Conservation (phyloP, 2,329 filamentous ascomycete genomes). For the Fusarium concolor region DNA sequence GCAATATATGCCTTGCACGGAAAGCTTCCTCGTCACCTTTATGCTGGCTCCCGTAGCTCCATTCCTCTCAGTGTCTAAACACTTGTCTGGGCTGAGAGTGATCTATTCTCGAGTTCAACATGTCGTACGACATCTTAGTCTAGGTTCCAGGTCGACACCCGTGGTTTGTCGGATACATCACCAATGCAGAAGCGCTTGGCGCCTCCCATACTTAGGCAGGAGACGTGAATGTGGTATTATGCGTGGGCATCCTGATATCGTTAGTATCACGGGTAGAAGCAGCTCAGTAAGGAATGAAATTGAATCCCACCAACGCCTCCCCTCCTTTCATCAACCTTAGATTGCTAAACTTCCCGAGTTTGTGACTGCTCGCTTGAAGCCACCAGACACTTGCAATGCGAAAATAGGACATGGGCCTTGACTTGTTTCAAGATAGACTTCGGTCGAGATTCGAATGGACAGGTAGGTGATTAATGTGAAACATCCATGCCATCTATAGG, state of each 20-base stretch:
- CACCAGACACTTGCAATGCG: background rate
- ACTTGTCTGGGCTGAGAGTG: background rate
- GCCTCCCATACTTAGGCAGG: slow-evolving; percentile 1
- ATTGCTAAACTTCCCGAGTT: background rate
- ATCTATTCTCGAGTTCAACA: background rate
- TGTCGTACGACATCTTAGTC: slow-evolving; percentile 22
- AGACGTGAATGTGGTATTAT: background rate
- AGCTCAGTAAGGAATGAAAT: slow-evolving; percentile 22
- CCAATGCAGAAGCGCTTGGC: background rate
- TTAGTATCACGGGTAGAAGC: slow-evolving; percentile 18
- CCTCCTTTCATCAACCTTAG: background rate
- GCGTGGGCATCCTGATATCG: slow-evolving; percentile 12
- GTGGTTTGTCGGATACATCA: background rate
- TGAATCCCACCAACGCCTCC: background rate
- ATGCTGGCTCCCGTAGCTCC: slow-evolving; percentile 19
- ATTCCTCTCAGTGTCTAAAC: slow-evolving; percentile 18
- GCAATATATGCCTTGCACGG: slow-evolving; percentile 5
- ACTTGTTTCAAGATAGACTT: background rate
- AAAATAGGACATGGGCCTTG: background rate
- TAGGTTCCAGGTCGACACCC: slow-evolving; percentile 20
- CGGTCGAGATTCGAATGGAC: background rate
- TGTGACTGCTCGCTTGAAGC: background rate
- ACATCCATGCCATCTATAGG: background rate
- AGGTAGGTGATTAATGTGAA: background rate
- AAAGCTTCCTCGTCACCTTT: slow-evolving; percentile 7